Evolutionary conservation across 441 rosid species (phyloP), one percentile per base, ranked within the genome.

Genomic region (Populus hybrid): DNA sequence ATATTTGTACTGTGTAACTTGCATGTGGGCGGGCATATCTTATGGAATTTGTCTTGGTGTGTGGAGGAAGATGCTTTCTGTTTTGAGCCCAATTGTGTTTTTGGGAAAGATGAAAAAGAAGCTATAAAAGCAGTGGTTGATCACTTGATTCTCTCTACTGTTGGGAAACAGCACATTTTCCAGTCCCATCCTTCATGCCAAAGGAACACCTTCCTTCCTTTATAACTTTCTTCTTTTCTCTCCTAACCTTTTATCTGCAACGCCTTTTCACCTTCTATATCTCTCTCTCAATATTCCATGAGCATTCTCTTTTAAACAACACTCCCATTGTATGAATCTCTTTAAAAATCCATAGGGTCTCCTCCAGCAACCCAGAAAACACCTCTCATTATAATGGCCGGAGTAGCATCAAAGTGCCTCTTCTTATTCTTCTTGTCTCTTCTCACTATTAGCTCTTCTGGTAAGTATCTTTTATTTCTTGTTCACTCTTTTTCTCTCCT

Each of bases 141-240:
- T 75, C 72, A 76, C 78, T 53, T 69, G 66, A 59, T 75, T 72
- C 76, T 77, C 42, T 69, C 61, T 67, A 61, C 77, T 36, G 61
- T 74, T 36, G 18, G 74, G 76, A 31, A 29, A 76, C 61, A 72
- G 69, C 35, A 61, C 77, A 72, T 26, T 24, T 69, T 9, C 72
- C 78, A 61, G 35, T 80, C 67, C 78, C 65, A 84, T 87, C 79
- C 95, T 90, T 91, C 86, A 77, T 83, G 26, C 84, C 93, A 92
- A 94, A 92, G 99, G 72, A 91, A 91, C 83, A 56, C 81, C 84
- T 81, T 83, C 76, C 90, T 70, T 78, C 82, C 77, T 74, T 83
- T 70, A 36, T 31, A 18, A 82, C 82, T 83, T 84, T 69, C 61
- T 20, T 20, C 20, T 21, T 21, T n/a, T 28, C 68, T 38, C 64